Percentiles rank a stretch among this genome's conserved stretches.
phyloP scores from a whole-genome alignment of 306 rosid species.

The Fragaria vesca region DNA sequence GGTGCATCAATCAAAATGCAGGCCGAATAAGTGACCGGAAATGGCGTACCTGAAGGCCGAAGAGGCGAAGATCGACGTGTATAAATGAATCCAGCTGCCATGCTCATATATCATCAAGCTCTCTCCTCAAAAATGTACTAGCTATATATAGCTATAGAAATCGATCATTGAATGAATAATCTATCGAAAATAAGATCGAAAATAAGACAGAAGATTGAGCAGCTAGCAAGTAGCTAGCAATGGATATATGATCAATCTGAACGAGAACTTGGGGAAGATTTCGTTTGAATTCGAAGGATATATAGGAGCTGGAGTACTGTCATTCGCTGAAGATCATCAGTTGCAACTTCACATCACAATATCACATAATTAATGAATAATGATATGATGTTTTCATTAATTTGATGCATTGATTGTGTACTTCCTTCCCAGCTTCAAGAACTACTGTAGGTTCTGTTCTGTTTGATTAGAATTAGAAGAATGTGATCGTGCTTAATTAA shows the following conservation, averaged over 20 bases:
- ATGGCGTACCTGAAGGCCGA: background rate
- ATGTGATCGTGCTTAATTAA: background rate
- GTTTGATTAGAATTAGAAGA: background rate
- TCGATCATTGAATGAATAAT: background rate
- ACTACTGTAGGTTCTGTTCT: background rate
- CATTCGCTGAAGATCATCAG: slow-evolving; percentile 26
- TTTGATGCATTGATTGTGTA: slow-evolving; percentile 31
- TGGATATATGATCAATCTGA: background rate
- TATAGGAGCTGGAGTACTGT: background rate
- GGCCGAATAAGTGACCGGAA: background rate
- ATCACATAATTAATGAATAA: slow-evolving; percentile 25
- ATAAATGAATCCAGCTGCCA: background rate
- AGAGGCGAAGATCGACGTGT: background rate
- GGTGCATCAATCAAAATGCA: too few species aligned
- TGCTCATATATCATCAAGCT: background rate
- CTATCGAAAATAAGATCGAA: background rate
- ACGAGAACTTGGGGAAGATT: background rate
- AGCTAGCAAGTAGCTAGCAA: too few species aligned
- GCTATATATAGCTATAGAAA: background rate
- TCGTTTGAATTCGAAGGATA: background rate
- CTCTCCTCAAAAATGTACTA: background rate
- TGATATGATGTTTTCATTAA: slow-evolving; percentile 6
- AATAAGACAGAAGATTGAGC: background rate
- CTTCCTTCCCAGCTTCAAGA: background rate
- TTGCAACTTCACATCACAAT: slow-evolving; percentile 38